Percentiles rank a stretch among this genome's conserved stretches.
Evolutionary conservation across 495 filamentous ascomycete genomes (phyloP).

Genomic region (Tuber indicum): DNA sequence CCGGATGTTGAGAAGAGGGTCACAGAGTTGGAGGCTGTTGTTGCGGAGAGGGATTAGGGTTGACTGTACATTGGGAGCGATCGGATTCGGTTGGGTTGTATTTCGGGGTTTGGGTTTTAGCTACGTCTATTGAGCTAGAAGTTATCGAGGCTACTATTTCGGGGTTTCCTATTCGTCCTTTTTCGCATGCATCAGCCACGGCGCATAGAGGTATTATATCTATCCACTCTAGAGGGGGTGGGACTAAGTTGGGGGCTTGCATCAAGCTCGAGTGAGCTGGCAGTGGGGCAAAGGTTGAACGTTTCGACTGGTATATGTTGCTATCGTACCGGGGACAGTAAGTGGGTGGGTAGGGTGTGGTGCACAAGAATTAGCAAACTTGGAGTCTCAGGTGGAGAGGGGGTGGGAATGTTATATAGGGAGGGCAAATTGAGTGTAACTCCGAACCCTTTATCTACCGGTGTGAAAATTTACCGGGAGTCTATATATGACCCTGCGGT

Average conservation of each 20-base stretch:
- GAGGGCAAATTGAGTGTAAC: not conserved
- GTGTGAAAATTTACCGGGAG: not conserved
- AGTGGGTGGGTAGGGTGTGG: not conserved
- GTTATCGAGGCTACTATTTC: not conserved
- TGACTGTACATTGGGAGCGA: not conserved
- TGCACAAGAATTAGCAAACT: not conserved
- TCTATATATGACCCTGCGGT: not conserved
- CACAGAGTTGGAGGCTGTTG: slow-evolving; percentile 55
- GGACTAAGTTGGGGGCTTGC: not conserved
- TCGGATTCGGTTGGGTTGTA: slow-evolving; percentile 12
- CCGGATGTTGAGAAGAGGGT: slow-evolving; percentile 83
- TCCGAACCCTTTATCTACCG: not conserved
- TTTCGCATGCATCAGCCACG: not conserved
- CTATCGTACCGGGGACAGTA: not conserved
- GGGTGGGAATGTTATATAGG: slow-evolving; percentile 1
- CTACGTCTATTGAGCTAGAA: not conserved
- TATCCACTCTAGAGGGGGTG: not conserved
- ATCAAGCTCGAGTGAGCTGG: not conserved
- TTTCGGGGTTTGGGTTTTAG: not conserved
- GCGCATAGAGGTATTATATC: not conserved
- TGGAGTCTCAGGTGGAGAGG: not conserved
- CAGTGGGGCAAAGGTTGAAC: not conserved
- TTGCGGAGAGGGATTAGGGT: slow-evolving; percentile 30
- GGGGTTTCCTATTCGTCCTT: slow-evolving; percentile 8
- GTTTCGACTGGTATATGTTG: not conserved